These are phyloP conservation scores for Blechomonas ayalai DNA, from an alignment of 208 protist species.

Conservation along the genomic window DNA sequence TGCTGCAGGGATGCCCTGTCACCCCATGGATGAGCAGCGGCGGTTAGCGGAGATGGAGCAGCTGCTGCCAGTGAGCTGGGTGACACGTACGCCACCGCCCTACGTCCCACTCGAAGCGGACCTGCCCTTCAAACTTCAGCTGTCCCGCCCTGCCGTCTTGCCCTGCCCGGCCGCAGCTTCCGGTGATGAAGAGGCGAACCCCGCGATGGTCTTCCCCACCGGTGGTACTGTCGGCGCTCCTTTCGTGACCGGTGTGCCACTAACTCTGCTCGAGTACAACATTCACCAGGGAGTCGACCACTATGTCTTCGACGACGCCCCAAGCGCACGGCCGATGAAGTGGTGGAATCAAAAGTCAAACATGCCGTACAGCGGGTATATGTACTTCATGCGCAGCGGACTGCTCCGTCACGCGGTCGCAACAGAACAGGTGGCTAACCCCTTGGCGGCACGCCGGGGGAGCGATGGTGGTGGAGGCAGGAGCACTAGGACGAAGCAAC, in stretches of 20 bases:
- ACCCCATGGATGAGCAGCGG: constrained; percentile 11
- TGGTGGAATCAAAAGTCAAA: constrained; percentile 89
- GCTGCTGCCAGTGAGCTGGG: constrained; percentile 71
- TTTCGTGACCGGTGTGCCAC: constrained; percentile 55
- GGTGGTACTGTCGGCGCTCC: constrained; percentile 70
- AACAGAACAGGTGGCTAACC: constrained; percentile 49
- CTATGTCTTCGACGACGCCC: constrained; percentile 81
- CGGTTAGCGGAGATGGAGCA: constrained; percentile 36
- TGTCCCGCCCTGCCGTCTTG: constrained; percentile 64
- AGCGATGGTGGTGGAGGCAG: no score
- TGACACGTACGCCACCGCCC: constrained; percentile 69
- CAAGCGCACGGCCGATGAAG: constrained; percentile 70
- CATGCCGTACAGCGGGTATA: constrained; percentile 81
- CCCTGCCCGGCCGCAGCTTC: background rate
- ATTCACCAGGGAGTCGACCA: constrained; percentile 80
- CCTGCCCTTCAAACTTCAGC: constrained; percentile 74
- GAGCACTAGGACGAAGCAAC: constrained; percentile 3
- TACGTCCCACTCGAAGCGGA: constrained; percentile 82
- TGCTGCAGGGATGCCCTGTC: background rate
- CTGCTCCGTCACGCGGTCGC: constrained; percentile 45
- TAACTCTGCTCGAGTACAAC: constrained; percentile 65
- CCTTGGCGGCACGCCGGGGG: constrained; percentile 38
- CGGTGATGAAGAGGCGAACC: constrained; percentile 1
- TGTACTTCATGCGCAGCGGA: constrained; percentile 73
- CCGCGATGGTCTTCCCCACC: constrained; percentile 28